These are phyloP conservation scores for Astrocystis sublimbata DNA, from an alignment of 495 filamentous ascomycete species.

Conservation along the genomic window DNA sequence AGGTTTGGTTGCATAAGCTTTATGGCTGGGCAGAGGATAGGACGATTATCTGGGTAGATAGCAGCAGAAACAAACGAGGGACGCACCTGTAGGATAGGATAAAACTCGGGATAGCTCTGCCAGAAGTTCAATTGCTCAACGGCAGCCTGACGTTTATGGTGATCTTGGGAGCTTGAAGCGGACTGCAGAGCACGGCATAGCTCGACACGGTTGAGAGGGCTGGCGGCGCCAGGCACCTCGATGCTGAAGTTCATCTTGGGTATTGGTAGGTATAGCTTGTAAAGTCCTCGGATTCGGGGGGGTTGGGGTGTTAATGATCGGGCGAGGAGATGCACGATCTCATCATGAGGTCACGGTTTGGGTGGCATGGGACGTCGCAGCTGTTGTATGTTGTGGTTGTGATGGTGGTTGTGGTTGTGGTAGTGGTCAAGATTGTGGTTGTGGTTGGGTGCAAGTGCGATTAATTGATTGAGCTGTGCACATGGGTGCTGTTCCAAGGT, in stretches of 20 bases:
- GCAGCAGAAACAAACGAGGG: conserved; percentile 22
- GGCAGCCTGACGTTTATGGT: conserved; percentile 74
- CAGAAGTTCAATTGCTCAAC: conserved; percentile 82
- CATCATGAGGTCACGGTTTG: too few species aligned
- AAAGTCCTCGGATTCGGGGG: background rate
- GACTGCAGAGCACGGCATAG: conserved; percentile 70
- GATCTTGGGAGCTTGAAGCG: conserved; percentile 67
- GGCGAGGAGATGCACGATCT: background rate
- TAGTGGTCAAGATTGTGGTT: background rate
- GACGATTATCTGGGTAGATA: background rate
- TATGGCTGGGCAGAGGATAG: background rate
- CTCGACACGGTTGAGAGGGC: conserved; percentile 59
- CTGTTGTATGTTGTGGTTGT: too few species aligned
- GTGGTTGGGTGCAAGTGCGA: background rate
- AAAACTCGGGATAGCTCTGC: conserved; percentile 76
- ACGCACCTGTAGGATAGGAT: conserved; percentile 73
- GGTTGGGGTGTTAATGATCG: background rate
- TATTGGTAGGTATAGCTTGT: background rate
- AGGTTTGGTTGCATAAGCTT: background rate
- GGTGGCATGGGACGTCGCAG: too few species aligned
- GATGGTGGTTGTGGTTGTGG: too few species aligned
- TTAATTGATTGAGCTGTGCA: background rate
- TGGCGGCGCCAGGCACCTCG: conserved; percentile 55
- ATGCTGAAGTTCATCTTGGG: conserved; percentile 53
- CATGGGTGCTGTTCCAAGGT: background rate